A percentile compares a stretch with the other conserved stretches of the same genome.
These are phyloP conservation scores for Linum usitatissimum DNA, from an alignment of 345 rosid genomes.

Conservation along the genomic window DNA sequence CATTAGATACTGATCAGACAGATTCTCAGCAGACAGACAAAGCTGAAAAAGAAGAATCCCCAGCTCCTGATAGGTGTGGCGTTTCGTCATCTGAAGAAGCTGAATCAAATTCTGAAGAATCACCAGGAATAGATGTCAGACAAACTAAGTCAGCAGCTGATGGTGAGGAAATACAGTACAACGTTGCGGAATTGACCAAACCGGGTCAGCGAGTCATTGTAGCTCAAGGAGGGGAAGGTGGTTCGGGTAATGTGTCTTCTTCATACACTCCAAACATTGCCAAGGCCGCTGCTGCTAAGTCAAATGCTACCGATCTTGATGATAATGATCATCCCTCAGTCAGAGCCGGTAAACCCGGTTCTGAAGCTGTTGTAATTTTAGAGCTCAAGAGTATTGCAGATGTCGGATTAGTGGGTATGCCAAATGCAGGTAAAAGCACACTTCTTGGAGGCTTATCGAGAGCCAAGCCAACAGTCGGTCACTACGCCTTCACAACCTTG, in stretches of 20 bases:
- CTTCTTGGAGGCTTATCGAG: constrained; percentile 79
- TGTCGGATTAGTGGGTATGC: constrained; percentile 96
- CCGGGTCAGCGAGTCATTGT: constrained; percentile 56
- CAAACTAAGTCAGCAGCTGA: constrained; percentile 25
- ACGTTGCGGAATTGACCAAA: constrained; percentile 63
- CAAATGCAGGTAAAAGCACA: constrained; percentile 92
- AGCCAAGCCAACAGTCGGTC: constrained; percentile 75
- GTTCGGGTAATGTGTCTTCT: constrained; percentile 51
- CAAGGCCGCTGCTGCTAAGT: constrained; percentile 18
- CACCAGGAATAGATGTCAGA: constrained; percentile 11
- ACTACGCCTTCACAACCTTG: constrained; percentile 80
- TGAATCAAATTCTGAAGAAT: constrained; percentile 13
- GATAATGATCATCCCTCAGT: constrained; percentile 24
- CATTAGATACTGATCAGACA: constrained; percentile 32
- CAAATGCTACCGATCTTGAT: constrained; percentile 18
- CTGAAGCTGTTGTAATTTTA: constrained; percentile 48
- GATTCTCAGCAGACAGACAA: constrained; percentile 14
- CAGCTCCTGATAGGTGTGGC: constrained; percentile 4
- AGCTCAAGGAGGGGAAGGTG: constrained; percentile 84
- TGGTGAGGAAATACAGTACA: constrained; percentile 34
- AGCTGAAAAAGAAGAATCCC: constrained; percentile 16
- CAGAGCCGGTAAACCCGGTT: constrained; percentile 50
- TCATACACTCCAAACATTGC: constrained; percentile 32
- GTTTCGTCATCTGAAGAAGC: constrained; percentile 4
- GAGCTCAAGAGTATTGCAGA: constrained; percentile 96